Conservation (phyloP, 371 early-diverging fungal genomes). For the Mycotypha africana region DNA sequence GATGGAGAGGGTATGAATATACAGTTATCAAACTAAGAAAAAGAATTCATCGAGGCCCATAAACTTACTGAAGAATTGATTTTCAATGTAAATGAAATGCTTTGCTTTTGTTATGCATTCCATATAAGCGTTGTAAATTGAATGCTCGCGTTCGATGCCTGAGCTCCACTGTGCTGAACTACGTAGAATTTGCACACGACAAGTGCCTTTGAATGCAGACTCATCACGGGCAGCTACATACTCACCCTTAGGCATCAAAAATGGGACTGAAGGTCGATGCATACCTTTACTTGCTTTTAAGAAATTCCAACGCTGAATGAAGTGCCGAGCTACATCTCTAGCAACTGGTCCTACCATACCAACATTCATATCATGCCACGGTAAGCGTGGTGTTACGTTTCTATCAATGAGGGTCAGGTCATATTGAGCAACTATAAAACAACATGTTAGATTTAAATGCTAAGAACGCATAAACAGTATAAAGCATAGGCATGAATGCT, state of each 20-base stretch:
- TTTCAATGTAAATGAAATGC: conserved; percentile 93
- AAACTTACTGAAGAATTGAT: conserved; percentile 87
- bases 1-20: no score
- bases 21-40: no score
- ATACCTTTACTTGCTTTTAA: conserved; percentile 66
- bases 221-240: conserved; percentile 68
- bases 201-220: conserved; percentile 56
- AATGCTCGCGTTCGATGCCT: conserved; percentile 61
- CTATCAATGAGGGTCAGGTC: conserved; percentile 48
- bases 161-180: conserved; percentile 68
- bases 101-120: conserved; percentile 71
- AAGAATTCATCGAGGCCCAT: background rate
- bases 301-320: conserved; percentile 92
- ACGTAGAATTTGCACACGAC: conserved; percentile 65
- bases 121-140: conserved; percentile 83
- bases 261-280: conserved; percentile 58
- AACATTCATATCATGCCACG: conserved; percentile 91
- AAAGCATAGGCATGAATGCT: no score
- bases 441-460: no score
- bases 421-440: conserved; percentile 48
- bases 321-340: conserved; percentile 82
- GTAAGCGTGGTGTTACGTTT: conserved; percentile 75
- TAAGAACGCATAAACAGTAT: no score
- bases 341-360: conserved; percentile 74
- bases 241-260: conserved; percentile 79